A percentile compares a stretch with the other conserved stretches of the same genome.
Evolutionary conservation across 2,329 filamentous ascomycete species (phyloP).

Genomic region (Alternaria tenuissima): DNA sequence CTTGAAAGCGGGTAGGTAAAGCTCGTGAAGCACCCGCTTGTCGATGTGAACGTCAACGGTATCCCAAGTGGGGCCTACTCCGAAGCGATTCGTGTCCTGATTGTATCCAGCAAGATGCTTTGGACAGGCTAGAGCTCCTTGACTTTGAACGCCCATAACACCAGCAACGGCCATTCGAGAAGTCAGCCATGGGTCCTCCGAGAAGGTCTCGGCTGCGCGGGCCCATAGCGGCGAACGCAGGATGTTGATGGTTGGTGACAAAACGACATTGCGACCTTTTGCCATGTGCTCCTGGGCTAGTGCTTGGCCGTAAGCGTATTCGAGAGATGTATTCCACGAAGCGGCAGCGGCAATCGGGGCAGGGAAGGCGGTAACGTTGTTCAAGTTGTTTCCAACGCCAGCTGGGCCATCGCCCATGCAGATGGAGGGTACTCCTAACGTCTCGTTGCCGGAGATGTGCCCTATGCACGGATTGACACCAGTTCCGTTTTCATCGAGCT

Average conservation of each 20-base stretch:
- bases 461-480: conserved; percentile 8
- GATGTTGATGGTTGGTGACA: conserved; percentile 40
- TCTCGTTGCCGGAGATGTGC: conserved; percentile 7
- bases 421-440: conserved; percentile 6
- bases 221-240: conserved; percentile 14
- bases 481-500: conserved; percentile 8
- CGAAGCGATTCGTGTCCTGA: conserved; percentile 66
- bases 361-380: conserved; percentile 5
- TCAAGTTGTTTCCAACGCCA: conserved; percentile 6
- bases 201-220: conserved; percentile 15
- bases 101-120: conserved; percentile 67
- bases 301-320: conserved; percentile 8
- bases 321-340: not conserved
- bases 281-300: conserved; percentile 3
- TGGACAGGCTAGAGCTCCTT: conserved; percentile 15
- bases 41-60: conserved; percentile 66
- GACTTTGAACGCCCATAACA: conserved; percentile 57
- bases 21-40: conserved; percentile 67
- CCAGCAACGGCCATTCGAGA: conserved; percentile 1
- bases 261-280: conserved; percentile 7
- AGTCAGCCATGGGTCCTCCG: conserved; percentile 13
- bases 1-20: conserved; percentile 13
- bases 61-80: conserved; percentile 65
- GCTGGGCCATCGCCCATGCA: conserved; percentile 12
- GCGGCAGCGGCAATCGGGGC: not conserved